Evolutionary conservation across 768 basidiomycete species (phyloP).

Genomic region (Boletus subparvulus): DNA sequence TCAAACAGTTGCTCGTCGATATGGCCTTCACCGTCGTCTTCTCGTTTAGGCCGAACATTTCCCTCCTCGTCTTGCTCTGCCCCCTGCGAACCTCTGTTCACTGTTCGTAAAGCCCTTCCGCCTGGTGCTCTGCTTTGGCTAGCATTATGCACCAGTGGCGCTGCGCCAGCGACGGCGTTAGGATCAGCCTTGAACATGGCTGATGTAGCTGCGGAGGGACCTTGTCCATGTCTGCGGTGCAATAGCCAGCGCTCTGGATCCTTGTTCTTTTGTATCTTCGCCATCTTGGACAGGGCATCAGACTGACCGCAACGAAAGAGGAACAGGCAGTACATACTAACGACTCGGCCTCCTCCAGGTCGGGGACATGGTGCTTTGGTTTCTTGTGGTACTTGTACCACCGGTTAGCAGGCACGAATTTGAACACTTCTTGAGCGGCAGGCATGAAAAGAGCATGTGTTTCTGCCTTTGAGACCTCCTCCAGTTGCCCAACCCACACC

Average conservation of each 20-base stretch:
- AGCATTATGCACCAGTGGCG: slow-evolving; percentile 47
- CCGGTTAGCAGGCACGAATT: slow-evolving; percentile 82
- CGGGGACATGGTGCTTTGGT: slow-evolving; percentile 69
- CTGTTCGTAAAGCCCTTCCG: slow-evolving; percentile 62
- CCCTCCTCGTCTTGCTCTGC: slow-evolving; percentile 72
- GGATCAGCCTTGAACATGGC: slow-evolving; percentile 71
- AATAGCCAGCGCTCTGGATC: slow-evolving; percentile 73
- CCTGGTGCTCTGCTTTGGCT: slow-evolving; percentile 67
- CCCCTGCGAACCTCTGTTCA: slow-evolving; percentile 62
- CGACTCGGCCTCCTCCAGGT: slow-evolving; percentile 65
- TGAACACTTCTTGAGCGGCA: slow-evolving; percentile 76
- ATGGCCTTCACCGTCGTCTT: slow-evolving; percentile 75
- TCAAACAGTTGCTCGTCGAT: slow-evolving; percentile 82
- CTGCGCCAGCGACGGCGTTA: slow-evolving; percentile 41
- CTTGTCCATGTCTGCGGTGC: slow-evolving; percentile 58
- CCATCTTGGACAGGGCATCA: slow-evolving; percentile 21
- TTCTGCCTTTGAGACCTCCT: slow-evolving; percentile 68
- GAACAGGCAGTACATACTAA: slow-evolving; percentile 43
- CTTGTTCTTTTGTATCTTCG: slow-evolving; percentile 65
- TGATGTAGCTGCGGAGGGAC: slow-evolving; percentile 58
- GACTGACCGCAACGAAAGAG: background rate
- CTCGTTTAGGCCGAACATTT: slow-evolving; percentile 50
- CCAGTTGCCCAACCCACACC: slow-evolving; percentile 79
- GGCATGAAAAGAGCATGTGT: slow-evolving; percentile 86
- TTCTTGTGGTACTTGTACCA: slow-evolving; percentile 95